phyloP scores from a whole-genome alignment of 176 grass and related monocot genomes.

The Olyra latifolia region DNA sequence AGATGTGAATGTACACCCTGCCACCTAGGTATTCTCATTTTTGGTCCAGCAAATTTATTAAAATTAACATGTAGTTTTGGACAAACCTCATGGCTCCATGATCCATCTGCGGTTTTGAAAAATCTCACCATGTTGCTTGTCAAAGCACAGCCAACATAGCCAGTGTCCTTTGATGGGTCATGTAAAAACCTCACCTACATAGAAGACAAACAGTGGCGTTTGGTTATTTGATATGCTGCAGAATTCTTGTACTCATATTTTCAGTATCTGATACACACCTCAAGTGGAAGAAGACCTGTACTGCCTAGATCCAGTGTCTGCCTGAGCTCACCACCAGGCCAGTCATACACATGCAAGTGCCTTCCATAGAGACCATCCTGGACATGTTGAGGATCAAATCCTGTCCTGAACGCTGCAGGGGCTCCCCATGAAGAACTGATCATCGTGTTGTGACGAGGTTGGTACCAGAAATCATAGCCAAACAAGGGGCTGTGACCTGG shows the following conservation, averaged over 20 bases:
- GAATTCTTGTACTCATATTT: not conserved
- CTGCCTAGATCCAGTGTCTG: slow-evolving; percentile 76
- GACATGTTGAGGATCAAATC: slow-evolving; percentile 86
- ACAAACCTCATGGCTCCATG: slow-evolving; percentile 88
- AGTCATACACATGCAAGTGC: slow-evolving; percentile 86
- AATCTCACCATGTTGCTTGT: slow-evolving; percentile 94
- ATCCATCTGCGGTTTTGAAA: slow-evolving; percentile 77
- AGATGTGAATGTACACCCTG: too few relatives aligned
- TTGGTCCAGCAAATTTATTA: too few relatives aligned
- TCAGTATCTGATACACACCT: slow-evolving; percentile 43
- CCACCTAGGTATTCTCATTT: too few relatives aligned
- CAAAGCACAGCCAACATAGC: slow-evolving; percentile 84
- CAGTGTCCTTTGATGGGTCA: slow-evolving; percentile 91
- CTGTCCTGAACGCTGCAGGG: slow-evolving; percentile 66
- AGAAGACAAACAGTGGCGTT: not conserved
- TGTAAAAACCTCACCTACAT: slow-evolving; percentile 92
- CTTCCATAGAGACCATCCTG: slow-evolving; percentile 86
- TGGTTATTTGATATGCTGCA: not conserved
- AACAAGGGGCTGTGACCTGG: slow-evolving; percentile 77
- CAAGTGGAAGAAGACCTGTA: slow-evolving; percentile 72
- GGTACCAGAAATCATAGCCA: slow-evolving; percentile 98
- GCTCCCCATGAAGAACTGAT: slow-evolving; percentile 95
- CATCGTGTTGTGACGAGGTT: slow-evolving; percentile 92
- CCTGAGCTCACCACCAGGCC: slow-evolving; percentile 89
- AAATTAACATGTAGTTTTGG: not conserved